Percentiles rank a stretch among this genome's conserved stretches.
Conservation (phyloP, 345 rosid genomes). For the Cardiospermum halicacabum region DNA sequence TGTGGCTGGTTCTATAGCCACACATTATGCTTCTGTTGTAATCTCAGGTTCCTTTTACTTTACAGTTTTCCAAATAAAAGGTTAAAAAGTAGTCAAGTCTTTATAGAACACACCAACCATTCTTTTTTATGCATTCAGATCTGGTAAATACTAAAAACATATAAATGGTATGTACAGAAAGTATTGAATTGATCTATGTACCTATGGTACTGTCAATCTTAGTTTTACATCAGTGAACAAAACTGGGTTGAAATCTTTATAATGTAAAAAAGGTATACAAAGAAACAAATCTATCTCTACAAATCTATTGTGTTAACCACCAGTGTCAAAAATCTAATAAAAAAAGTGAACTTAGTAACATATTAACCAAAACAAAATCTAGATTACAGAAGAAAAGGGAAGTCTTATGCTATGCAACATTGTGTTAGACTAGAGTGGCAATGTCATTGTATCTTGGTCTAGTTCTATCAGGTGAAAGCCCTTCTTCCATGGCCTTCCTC, state of each 20-base stretch:
- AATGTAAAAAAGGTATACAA: slow-evolving; percentile 14
- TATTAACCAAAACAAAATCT: slow-evolving; percentile 3
- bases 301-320: slow-evolving; percentile 16
- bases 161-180: no score
- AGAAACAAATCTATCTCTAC: slow-evolving; percentile 22
- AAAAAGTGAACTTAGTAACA: slow-evolving; percentile 7
- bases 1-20: no score
- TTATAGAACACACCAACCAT: no score
- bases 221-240: no score
- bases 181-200: no score
- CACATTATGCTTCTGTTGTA: no score
- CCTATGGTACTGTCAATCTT: no score
- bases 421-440: slow-evolving; percentile 27
- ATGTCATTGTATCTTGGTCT: slow-evolving; percentile 45
- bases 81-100: no score
- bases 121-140: no score
- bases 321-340: background rate
- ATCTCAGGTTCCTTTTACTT: no score
- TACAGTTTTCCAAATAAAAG: no score
- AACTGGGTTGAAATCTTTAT: slow-evolving; percentile 4
- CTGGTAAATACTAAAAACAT: no score
- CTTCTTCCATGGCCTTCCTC: slow-evolving; percentile 60
- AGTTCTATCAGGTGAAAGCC: slow-evolving; percentile 44
- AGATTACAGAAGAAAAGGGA: background rate
- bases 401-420: background rate